Conservation (phyloP, 768 basidiomycete genomes). For the Trametes gibbosa region DNA sequence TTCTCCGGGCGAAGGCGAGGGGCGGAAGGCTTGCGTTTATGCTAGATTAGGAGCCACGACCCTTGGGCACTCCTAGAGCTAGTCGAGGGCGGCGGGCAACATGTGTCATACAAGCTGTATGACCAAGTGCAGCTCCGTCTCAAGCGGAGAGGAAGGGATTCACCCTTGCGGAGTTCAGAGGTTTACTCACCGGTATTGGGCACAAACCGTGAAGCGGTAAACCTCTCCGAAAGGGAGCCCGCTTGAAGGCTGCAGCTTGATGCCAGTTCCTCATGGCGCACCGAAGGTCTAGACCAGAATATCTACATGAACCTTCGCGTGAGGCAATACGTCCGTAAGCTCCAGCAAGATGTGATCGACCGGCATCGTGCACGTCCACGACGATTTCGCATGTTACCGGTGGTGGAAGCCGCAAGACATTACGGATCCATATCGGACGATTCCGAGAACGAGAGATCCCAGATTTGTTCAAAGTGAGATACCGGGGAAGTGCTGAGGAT, state of each 20-base stretch:
- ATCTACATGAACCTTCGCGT: constrained; percentile 4
- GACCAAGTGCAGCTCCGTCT: constrained; percentile 7
- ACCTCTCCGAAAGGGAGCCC: constrained; percentile 1
- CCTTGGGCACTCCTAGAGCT: constrained; percentile 5
- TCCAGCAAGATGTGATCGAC: neutral
- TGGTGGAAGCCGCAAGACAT: neutral
- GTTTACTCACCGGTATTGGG: neutral
- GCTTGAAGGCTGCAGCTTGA: constrained; percentile 12
- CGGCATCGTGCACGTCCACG: constrained; percentile 8
- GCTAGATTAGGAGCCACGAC: constrained; percentile 13
- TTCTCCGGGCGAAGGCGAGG: neutral
- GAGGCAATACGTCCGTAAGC: neutral
- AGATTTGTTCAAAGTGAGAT: constrained; percentile 1
- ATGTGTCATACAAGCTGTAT: constrained; percentile 8
- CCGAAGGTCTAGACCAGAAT: constrained; percentile 4
- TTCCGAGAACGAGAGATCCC: constrained; percentile 2
- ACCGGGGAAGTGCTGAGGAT: constrained; percentile 7
- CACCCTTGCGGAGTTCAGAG: neutral
- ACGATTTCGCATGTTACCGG: constrained; percentile 9
- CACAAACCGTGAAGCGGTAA: constrained; percentile 13
- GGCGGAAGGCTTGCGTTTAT: neutral
- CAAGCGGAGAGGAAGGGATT: constrained; percentile 5
- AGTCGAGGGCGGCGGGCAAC: constrained; percentile 11
- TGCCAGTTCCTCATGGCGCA: constrained; percentile 14
- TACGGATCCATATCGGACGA: constrained; percentile 1